Evolutionary conservation across 768 basidiomycete species (phyloP), one percentile per base, ranked within the genome.

Genomic region (Filobasidium wieringae): DNA sequence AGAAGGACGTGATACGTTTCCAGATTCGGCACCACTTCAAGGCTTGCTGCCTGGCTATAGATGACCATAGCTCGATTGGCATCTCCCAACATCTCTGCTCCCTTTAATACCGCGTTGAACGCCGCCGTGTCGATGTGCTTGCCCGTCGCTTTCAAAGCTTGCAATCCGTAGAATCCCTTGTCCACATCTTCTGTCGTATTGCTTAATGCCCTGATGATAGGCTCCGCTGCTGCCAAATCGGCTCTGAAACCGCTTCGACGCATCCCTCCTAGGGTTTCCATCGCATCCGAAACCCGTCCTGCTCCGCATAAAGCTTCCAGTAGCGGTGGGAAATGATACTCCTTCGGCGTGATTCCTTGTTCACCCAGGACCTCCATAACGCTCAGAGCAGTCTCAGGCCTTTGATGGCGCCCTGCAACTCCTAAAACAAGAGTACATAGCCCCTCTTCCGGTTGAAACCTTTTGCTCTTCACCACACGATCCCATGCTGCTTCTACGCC

Each of bases 301-400:
- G 77, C 78, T 14, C 76, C 79, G 70, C 80, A 81, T 65, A 85
- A 82, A 0, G 87, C 82, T 67, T 89, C 85, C 30, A 91, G 75
- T 22, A 90, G 73, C 2, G 87, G 82, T 0, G 85, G 81, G 64
- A 87, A 82, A 68, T 92, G 89, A 66, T 85, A 74, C 68, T 90
- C 88, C 65, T 78, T 68, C 74, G 80, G 78, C 45, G 76, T 68
- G 14, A 81, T 72, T 15, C 79, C 78, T 7, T 80, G 72, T 9
- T 61, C 52, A 43, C 80, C 78, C 36, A 92, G 75, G 7, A 79
- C 74, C 1, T 78, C 80, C 39, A 90, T 73, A 29, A 80, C 85
- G 39, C 83, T 81, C 14, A 80, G 76, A 24, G 84, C 87, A 0
- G 91, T 77, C 45, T 82, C 80, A 5, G 85, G 80, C 32, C 81